Evolutionary conservation across 2,329 filamentous ascomycete species (phyloP).

Genomic region (Xylariales sp.): DNA sequence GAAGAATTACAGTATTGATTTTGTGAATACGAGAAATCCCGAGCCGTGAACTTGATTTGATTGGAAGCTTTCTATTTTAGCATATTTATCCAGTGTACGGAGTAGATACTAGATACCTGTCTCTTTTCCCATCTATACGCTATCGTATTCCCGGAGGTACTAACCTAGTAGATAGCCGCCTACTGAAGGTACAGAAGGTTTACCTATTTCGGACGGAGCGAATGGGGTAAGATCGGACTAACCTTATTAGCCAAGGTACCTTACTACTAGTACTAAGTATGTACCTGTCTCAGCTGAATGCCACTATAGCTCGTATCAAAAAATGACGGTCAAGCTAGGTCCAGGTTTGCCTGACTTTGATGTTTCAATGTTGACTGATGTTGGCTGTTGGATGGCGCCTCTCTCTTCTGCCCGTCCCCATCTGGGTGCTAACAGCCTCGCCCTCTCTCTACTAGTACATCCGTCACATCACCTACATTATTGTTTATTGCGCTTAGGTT

Average conservation of each 20-base stretch:
- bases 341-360: slow-evolving; percentile 9
- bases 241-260: slow-evolving; percentile 7
- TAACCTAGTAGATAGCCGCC: too few species aligned
- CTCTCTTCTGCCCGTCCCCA: background rate
- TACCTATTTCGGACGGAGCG: background rate
- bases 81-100: too few species aligned
- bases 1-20: too few species aligned
- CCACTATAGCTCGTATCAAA: slow-evolving; percentile 22
- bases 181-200: background rate
- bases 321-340: slow-evolving; percentile 33
- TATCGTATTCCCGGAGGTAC: too few species aligned
- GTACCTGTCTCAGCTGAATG: slow-evolving; percentile 19
- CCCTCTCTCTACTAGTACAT: background rate
- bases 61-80: too few species aligned
- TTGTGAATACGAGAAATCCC: too few species aligned
- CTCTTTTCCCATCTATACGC: too few species aligned
- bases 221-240: background rate
- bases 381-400: background rate
- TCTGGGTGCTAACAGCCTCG: slow-evolving; percentile 1
- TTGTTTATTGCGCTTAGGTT: too few species aligned
- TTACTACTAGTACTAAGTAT: too few species aligned
- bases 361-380: slow-evolving; percentile 32
- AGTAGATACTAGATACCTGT: too few species aligned
- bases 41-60: too few species aligned
- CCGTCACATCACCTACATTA: too few species aligned